A percentile compares a stretch with the other conserved stretches of the same genome.
Conservation (phyloP, 2,329 filamentous ascomycete genomes). For the Aspergillus sp. region DNA sequence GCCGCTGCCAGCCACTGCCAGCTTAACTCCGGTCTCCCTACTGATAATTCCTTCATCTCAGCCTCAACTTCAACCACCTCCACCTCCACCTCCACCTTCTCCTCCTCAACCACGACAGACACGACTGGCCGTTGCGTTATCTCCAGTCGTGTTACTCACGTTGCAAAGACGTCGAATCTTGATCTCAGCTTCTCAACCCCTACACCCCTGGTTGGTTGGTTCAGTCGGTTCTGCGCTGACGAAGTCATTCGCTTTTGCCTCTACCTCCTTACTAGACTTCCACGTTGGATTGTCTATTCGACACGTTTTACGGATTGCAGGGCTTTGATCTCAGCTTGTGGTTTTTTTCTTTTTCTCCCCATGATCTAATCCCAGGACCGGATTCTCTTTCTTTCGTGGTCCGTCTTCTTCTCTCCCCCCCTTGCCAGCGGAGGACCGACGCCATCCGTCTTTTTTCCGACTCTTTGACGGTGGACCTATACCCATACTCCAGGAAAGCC, state of each 20-base stretch:
- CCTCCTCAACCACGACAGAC: background rate
- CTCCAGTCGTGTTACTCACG: background rate
- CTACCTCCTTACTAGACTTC: background rate
- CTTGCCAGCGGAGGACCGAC: background rate
- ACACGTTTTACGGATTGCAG: background rate
- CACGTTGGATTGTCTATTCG: background rate
- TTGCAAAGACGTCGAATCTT: background rate
- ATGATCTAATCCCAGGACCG: background rate
- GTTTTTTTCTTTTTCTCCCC: background rate
- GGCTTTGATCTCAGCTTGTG: background rate
- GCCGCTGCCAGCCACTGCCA: background rate
- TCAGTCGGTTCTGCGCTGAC: too few relatives aligned
- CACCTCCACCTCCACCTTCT: background rate
- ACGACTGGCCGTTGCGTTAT: background rate
- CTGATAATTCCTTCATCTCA: background rate
- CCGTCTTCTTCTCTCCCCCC: background rate
- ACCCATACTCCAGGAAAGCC: background rate
- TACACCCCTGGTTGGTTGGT: background rate
- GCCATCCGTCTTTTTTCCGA: background rate
- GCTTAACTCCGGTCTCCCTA: background rate
- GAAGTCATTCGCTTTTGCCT: slow-evolving; percentile 3
- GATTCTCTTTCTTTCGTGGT: background rate
- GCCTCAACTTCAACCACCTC: background rate
- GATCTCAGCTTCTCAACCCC: background rate
- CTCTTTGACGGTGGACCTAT: background rate